A percentile compares a stretch with the other conserved stretches of the same genome.
Conservation (phyloP, 2,329 filamentous ascomycete genomes). For the Mariannaea sp. region DNA sequence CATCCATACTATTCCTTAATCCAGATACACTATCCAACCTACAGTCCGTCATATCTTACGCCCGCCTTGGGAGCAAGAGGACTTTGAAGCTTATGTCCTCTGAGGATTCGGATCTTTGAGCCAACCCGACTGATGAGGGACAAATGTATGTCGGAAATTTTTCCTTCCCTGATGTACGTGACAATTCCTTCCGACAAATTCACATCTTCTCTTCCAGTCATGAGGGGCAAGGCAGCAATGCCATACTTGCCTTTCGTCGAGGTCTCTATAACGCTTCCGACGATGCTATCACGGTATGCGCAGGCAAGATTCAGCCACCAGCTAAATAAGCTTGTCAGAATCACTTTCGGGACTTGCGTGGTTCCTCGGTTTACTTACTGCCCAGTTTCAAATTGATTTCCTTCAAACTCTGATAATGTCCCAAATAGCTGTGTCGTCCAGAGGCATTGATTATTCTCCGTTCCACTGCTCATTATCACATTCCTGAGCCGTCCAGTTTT, state of each 20-base stretch:
- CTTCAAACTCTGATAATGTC: slow-evolving; percentile 47
- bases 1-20: slow-evolving; percentile 1
- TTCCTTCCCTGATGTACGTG: slow-evolving; percentile 53
- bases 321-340: slow-evolving; percentile 43
- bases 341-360: neutral
- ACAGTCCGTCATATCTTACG: slow-evolving; percentile 63
- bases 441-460: slow-evolving; percentile 39
- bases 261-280: slow-evolving; percentile 49
- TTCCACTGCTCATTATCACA: slow-evolving; percentile 45
- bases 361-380: slow-evolving; percentile 46
- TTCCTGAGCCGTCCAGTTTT: slow-evolving; percentile 47
- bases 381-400: slow-evolving; percentile 52
- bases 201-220: slow-evolving; percentile 57
- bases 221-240: slow-evolving; percentile 53
- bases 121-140: slow-evolving; percentile 56
- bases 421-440: slow-evolving; percentile 45
- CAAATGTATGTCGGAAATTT: slow-evolving; percentile 52
- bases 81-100: slow-evolving; percentile 57
- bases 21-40: slow-evolving; percentile 33
- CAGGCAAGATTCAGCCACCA: slow-evolving; percentile 64
- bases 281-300: slow-evolving; percentile 60
- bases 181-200: slow-evolving; percentile 37
- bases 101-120: slow-evolving; percentile 55
- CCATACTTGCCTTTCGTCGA: slow-evolving; percentile 54
- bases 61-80: slow-evolving; percentile 57